A percentile compares a stretch with the other conserved stretches of the same genome.
Conservation (phyloP, 1,284 basidiomycete genomes). For the Gymnopus androsaceus region DNA sequence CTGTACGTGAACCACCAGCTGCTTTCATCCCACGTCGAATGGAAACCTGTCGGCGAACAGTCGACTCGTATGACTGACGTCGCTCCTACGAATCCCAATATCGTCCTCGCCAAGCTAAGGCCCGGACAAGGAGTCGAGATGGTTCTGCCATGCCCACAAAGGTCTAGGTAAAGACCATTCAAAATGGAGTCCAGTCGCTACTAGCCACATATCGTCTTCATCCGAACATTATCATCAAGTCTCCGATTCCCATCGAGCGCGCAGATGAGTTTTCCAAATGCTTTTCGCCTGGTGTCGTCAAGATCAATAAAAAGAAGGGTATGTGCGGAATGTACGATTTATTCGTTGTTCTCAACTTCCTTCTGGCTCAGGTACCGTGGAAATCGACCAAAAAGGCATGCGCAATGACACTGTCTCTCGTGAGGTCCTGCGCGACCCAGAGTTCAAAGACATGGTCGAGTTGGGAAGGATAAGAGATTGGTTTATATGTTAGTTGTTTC, state of each 20-base stretch:
- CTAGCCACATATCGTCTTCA: conserved; percentile 93
- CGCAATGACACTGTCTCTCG: conserved; percentile 91
- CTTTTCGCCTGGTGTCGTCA: conserved; percentile 90
- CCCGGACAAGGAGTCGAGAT: conserved; percentile 86
- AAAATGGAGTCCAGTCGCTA: conserved; percentile 97
- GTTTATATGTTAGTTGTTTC: conserved; percentile 93
- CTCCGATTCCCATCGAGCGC: conserved; percentile 65
- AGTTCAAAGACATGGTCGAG: conserved; percentile 86
- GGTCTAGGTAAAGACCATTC: conserved; percentile 97
- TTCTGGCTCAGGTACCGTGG: conserved; percentile 38
- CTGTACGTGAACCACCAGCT: conserved; percentile 77
- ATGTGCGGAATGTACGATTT: background rate
- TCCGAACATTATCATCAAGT: conserved; percentile 82
- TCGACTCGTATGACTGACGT: conserved; percentile 48
- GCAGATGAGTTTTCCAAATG: conserved; percentile 84
- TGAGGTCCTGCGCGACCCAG: conserved; percentile 90
- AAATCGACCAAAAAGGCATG: conserved; percentile 64
- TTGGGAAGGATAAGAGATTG: conserved; percentile 89
- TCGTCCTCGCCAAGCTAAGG: conserved; percentile 91
- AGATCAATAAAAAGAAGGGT: conserved; percentile 56
- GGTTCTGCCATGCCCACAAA: conserved; percentile 92
- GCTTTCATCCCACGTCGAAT: conserved; percentile 78
- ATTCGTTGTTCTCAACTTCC: too few species aligned
- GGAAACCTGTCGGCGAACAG: conserved; percentile 90
- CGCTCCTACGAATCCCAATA: conserved; percentile 78